These are phyloP conservation scores for Pistacia integerrima DNA, from an alignment of 345 rosid species.

Conservation along the genomic window DNA sequence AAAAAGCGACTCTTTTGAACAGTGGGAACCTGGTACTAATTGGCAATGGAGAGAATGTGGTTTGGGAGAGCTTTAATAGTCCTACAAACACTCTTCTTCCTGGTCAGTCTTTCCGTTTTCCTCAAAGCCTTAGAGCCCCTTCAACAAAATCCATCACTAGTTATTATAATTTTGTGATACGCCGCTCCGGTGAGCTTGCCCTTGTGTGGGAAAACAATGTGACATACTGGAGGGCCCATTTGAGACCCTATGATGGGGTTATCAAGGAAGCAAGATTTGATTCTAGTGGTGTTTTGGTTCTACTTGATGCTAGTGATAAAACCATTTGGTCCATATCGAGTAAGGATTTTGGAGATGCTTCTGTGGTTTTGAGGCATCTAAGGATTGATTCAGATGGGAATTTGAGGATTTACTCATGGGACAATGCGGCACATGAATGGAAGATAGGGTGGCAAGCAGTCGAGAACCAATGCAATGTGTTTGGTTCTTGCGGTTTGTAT, in stretches of 20 bases:
- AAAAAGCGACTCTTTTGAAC: constrained; percentile 39
- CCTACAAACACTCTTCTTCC: constrained; percentile 44
- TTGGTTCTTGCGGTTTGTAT: constrained; percentile 46
- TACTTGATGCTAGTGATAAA: constrained; percentile 22
- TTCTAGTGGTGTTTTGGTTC: constrained; percentile 28
- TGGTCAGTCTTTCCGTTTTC: constrained; percentile 39
- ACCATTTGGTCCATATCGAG: constrained; percentile 27
- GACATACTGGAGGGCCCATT: constrained; percentile 38
- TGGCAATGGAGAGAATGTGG: constrained; percentile 29
- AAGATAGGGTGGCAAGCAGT: constrained; percentile 45
- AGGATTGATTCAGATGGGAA: constrained; percentile 46
- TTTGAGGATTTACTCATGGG: constrained; percentile 42
- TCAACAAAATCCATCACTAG: constrained; percentile 36
- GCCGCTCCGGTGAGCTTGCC: constrained; percentile 38
- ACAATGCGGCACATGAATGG: constrained; percentile 24
- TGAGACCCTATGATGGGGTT: constrained; percentile 23
- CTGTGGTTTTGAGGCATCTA: constrained; percentile 34
- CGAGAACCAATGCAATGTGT: constrained; percentile 42
- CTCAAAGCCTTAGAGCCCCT: constrained; percentile 40
- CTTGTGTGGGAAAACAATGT: constrained; percentile 46
- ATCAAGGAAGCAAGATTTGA: constrained; percentile 36
- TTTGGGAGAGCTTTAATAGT: constrained; percentile 41
- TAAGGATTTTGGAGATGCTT: constrained; percentile 33
- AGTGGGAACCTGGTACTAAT: constrained; percentile 38
- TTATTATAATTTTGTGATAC: constrained; percentile 35